Base-by-base conservation (phyloP, 1,139 yeast genomes). In the Hansenula sp. region DNA sequence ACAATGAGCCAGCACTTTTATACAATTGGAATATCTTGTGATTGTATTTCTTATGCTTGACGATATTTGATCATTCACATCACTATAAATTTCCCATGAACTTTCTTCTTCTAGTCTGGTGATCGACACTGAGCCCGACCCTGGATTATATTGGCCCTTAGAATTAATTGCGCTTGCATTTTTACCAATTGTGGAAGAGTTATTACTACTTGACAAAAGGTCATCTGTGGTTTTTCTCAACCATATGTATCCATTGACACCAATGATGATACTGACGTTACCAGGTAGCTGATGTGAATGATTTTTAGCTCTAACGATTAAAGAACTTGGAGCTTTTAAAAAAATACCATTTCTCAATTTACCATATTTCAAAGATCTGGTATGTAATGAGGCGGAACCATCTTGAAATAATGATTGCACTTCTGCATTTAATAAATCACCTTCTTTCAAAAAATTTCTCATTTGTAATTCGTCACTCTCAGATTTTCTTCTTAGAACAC, bases 231-330 rank as follows among this genome's bases (percentile, higher is more conserved):
- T 84, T 60, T 89, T 89, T 59, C 88, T 81, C 41, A 94, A 69
- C 99, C 99, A 94, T 44, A 93, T 76, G 60, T 78, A 93, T 4
- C 99, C 99, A 63, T 94, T 94, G 12, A 91, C 95, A 24, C 99
- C 99, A 38, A 94, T 69, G 42, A 93, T 89, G 34, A 86, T 77
- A 55, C 93, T 90, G 19, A 93, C 91, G 56, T 86, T 89, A 13
- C 97, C 98, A 0, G 97, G 96, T 19, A 94, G 72, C 48, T 81
- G 79, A 64, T 87, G 88, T 25, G 91, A 77, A 63, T 93, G 98
- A 55, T 88, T 84, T 59, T 91, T 86, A 13, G 95, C 81, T 60
- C 96, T 80, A 39, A 91, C 77, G 41, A 94, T 76, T 49, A 93
- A 71, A 31, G 93, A 82, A 38, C 93, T 76, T 4, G 97, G 97